Evolutionary conservation across 352 stramenopile species (phyloP), one percentile per base, ranked within the genome.

Genomic region (Pythium inflatum): DNA sequence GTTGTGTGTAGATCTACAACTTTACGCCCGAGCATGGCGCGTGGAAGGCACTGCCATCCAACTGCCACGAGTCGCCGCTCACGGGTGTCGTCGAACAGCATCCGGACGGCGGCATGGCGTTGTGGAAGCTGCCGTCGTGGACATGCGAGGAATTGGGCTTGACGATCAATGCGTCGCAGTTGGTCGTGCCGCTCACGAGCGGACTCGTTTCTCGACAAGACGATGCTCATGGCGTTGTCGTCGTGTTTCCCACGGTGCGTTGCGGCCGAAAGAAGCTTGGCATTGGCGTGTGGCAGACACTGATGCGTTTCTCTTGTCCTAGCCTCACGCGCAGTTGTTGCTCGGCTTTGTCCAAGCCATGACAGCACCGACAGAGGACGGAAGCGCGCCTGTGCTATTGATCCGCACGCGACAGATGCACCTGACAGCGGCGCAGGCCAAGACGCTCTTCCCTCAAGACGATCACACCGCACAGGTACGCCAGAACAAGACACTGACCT

Each of bases 1-100:
- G 16, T 18, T n/a, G 6, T 40, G 5, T 34, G 13, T 70, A 91
- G 83, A 84, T 91, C 38, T 90, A 87, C 68, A 81, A 92, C 71
- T 92, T 89, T 45, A 92, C 77, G 1, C 82, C 80, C 1, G 80
- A 84, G 36, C 79, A 88, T 25, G 82, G 80, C 11, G 27, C 68
- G 0, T 89, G 83, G 82, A 88, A 80, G 50, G 31, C 71, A 6
- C 58, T 90, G 0, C 56, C 68, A 5, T 75, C 69, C 48, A 41
- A 54, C 2, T 68, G 71, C 11, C 53, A 81, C 20, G 56, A 70
- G 24, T 87, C 81, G 8, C 78, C 78, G n/a, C 56, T 91, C 16
- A 45, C 54, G 8, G n/a, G 68, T 0, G 60, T 57, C 12, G 62
- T 84, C 28, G 60, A 80, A 6, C 68, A 54, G 9, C 50, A 71